Conservation (phyloP, 129 eudicot species). For the Oenanthe sinensis region DNA sequence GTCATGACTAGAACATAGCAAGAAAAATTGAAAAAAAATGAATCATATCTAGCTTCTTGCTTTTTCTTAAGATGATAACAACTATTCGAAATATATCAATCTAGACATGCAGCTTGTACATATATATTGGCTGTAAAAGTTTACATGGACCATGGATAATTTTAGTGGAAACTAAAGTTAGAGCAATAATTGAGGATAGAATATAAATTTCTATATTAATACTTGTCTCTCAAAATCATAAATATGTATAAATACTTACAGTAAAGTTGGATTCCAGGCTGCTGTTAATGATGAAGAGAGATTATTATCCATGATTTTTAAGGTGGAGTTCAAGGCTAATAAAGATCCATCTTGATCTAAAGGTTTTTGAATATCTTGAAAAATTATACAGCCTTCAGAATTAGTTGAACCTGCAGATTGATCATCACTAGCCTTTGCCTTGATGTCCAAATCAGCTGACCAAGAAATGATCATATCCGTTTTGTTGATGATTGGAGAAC, state of each 20-base stretch:
- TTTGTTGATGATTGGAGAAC: constrained; percentile 11
- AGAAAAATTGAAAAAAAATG: constrained; percentile 1
- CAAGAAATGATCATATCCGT: constrained; percentile 27
- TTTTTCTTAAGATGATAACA: constrained; percentile 15
- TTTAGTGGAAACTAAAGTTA: constrained; percentile 9
- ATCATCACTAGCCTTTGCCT: constrained; percentile 22
- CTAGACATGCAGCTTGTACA: constrained; percentile 7
- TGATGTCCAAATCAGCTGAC: constrained; percentile 25
- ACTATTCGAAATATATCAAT: neutral
- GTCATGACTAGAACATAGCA: constrained; percentile 24
- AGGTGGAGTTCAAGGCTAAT: constrained; percentile 20
- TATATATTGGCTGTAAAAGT: constrained; percentile 6
- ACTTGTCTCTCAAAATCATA: neutral
- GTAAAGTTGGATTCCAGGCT: constrained; percentile 33
- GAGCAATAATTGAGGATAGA: constrained; percentile 15
- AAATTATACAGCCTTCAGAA: constrained; percentile 25
- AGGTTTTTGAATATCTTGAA: constrained; percentile 17
- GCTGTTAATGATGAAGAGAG: constrained; percentile 27
- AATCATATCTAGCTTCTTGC: neutral
- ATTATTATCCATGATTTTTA: constrained; percentile 24
- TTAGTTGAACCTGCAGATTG: constrained; percentile 21
- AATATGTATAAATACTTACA: constrained; percentile 20
- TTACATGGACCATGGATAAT: constrained; percentile 13
- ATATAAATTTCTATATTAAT: constrained; percentile 3
- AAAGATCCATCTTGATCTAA: neutral